Evolutionary conservation across 345 rosid genomes (phyloP).

Genomic region (Eucalyptus marginata): DNA sequence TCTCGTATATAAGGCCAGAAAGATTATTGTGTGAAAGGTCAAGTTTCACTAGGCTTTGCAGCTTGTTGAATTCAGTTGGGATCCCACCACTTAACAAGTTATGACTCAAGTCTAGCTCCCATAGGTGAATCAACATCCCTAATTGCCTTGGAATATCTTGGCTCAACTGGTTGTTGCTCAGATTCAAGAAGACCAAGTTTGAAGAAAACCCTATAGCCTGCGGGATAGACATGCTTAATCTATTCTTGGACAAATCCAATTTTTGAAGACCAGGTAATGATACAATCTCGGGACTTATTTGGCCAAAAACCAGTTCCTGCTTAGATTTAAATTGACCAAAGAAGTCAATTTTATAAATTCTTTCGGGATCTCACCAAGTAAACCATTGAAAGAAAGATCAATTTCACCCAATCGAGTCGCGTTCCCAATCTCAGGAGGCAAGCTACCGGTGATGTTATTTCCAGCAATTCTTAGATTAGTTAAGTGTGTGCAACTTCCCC

Average conservation of each 20-base stretch:
- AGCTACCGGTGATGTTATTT: not conserved
- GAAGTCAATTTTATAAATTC: constrained; percentile 3
- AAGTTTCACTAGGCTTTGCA: not conserved
- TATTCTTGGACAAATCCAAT: not conserved
- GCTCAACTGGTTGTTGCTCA: constrained; percentile 9
- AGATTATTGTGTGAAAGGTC: constrained; percentile 20
- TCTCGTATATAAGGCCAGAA: constrained; percentile 6
- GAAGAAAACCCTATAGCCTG: not conserved
- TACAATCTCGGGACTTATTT: not conserved
- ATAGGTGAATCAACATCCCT: not conserved
- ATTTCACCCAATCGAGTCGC: not conserved
- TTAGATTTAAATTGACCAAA: not conserved
- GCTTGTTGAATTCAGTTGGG: not conserved
- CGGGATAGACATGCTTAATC: constrained; percentile 1
- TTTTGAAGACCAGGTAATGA: not conserved
- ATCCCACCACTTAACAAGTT: constrained; percentile 5
- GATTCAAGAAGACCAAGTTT: not conserved
- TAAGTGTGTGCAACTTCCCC: not conserved
- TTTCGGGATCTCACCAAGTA: constrained; percentile 5
- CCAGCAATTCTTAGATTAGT: not conserved
- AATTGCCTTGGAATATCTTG: constrained; percentile 7
- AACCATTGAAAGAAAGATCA: not conserved
- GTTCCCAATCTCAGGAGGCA: not conserved
- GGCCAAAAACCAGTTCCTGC: constrained; percentile 1
- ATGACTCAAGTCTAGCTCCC: not conserved